phyloP scores from a whole-genome alignment of 805 yeast genomes.

The Clavispora phyllophila region DNA sequence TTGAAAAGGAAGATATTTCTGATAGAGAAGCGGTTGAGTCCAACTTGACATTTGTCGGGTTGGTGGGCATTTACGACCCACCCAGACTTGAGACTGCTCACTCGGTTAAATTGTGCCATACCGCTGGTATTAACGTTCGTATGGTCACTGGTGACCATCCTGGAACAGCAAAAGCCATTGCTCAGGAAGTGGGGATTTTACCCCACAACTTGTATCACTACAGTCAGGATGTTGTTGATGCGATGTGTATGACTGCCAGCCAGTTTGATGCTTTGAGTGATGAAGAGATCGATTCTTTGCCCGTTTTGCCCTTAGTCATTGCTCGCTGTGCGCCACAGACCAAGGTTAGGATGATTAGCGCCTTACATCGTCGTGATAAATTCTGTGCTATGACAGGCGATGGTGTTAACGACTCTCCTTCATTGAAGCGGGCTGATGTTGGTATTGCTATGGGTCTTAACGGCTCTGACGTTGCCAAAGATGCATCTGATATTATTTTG shows the following conservation, averaged over 20 bases:
- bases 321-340: slow-evolving; percentile 84
- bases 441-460: slow-evolving; percentile 28
- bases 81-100: slow-evolving; percentile 17
- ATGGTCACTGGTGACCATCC: slow-evolving; percentile 21
- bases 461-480: slow-evolving; percentile 27
- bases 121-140: slow-evolving; percentile 18
- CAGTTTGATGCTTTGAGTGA: slow-evolving; percentile 64
- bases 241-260: slow-evolving; percentile 72
- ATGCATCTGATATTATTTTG: slow-evolving; percentile 24
- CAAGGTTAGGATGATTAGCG: slow-evolving; percentile 76
- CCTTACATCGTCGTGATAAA: slow-evolving; percentile 42
- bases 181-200: slow-evolving; percentile 19
- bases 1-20: slow-evolving; percentile 7
- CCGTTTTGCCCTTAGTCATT: slow-evolving; percentile 69
- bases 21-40: slow-evolving; percentile 16
- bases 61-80: slow-evolving; percentile 20
- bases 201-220: slow-evolving; percentile 48
- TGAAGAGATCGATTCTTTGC: slow-evolving; percentile 53
- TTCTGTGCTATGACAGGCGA: slow-evolving; percentile 73
- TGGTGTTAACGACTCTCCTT: slow-evolving; percentile 27
- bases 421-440: slow-evolving; percentile 24
- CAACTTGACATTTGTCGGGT: slow-evolving; percentile 15
- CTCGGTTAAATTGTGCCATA: slow-evolving; percentile 16
- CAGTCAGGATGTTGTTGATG: slow-evolving; percentile 49
- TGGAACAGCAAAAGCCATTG: slow-evolving; percentile 18